Conservation (phyloP, 768 basidiomycete species). For the Boletus sensibilis region DNA sequence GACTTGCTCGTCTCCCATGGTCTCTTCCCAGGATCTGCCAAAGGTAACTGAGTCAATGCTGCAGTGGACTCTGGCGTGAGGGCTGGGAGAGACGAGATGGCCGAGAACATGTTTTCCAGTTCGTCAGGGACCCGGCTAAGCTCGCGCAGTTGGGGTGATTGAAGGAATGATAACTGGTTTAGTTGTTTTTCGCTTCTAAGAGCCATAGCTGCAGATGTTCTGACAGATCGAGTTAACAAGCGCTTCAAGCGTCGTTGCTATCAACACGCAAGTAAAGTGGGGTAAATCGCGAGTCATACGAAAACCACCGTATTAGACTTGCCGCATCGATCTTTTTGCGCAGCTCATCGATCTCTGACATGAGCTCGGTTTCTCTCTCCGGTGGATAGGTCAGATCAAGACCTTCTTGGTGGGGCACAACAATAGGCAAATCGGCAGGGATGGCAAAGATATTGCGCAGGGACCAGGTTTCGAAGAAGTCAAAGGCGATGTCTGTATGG, state of each 20-base stretch:
- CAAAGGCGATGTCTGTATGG: conserved; percentile 88
- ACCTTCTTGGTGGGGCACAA: conserved; percentile 73
- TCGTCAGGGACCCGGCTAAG: conserved; percentile 42
- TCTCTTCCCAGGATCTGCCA: conserved; percentile 61
- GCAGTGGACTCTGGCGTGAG: conserved; percentile 41
- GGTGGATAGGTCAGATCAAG: conserved; percentile 61
- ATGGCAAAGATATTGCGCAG: conserved; percentile 85
- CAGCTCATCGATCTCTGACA: conserved; percentile 67
- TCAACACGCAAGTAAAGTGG: conserved; percentile 1
- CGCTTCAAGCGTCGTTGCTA: conserved; percentile 70
- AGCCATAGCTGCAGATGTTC: conserved; percentile 45
- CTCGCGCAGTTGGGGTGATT: conserved; percentile 37
- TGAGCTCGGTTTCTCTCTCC: conserved; percentile 58
- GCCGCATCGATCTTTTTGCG: conserved; percentile 69
- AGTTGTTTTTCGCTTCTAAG: conserved; percentile 45
- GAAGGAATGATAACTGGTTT: conserved; percentile 45
- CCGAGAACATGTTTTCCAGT: conserved; percentile 44
- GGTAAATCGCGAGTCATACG: conserved; percentile 7
- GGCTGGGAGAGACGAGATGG: conserved; percentile 49
- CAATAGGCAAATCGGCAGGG: conserved; percentile 63
- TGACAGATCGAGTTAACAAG: conserved; percentile 52
- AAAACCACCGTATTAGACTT: conserved; percentile 28
- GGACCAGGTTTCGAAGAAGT: conserved; percentile 90
- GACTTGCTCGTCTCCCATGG: conserved; percentile 74
- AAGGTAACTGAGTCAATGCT: conserved; percentile 31